phyloP scores from a whole-genome alignment of 805 yeast genomes.

The Metschnikowia matae region DNA sequence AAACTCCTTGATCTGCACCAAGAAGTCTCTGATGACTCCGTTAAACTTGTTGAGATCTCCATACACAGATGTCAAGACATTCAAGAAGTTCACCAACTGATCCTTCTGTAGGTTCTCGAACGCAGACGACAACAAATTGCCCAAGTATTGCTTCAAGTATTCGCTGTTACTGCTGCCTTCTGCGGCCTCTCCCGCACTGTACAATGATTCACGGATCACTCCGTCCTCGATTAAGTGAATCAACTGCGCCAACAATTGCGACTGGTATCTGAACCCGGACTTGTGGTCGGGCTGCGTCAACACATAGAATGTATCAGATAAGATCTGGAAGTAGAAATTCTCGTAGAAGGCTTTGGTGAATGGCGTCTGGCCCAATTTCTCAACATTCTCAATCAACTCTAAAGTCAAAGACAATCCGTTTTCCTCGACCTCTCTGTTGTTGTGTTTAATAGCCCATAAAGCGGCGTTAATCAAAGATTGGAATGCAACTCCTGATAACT shows the following conservation, averaged over 20 bases:
- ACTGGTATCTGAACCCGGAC: slow-evolving; percentile 88
- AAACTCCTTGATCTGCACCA: slow-evolving; percentile 90
- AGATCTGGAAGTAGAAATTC: slow-evolving; percentile 81
- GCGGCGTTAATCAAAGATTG: slow-evolving; percentile 89
- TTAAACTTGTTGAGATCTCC: slow-evolving; percentile 72
- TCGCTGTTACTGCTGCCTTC: slow-evolving; percentile 78
- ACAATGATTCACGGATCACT: slow-evolving; percentile 73
- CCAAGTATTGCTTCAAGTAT: slow-evolving; percentile 76
- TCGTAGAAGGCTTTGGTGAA: slow-evolving; percentile 85
- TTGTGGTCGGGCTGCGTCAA: slow-evolving; percentile 96
- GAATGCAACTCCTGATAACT: slow-evolving; percentile 89
- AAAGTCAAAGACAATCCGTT: slow-evolving; percentile 81
- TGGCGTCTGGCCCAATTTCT: slow-evolving; percentile 62
- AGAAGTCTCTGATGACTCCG: slow-evolving; percentile 87
- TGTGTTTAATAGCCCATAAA: slow-evolving; percentile 97
- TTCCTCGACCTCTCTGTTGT: slow-evolving; percentile 93
- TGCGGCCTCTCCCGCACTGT: slow-evolving; percentile 75
- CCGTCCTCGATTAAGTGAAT: slow-evolving; percentile 77
- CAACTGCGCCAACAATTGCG: slow-evolving; percentile 77
- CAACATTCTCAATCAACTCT: slow-evolving; percentile 82
- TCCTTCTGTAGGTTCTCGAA: slow-evolving; percentile 85
- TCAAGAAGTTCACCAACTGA: slow-evolving; percentile 77
- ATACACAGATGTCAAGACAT: slow-evolving; percentile 69
- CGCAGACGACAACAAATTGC: slow-evolving; percentile 78
- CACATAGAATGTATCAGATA: slow-evolving; percentile 89